Conservation (phyloP, 2,329 filamentous ascomycete species). For the Knoxdaviesia proteae region DNA sequence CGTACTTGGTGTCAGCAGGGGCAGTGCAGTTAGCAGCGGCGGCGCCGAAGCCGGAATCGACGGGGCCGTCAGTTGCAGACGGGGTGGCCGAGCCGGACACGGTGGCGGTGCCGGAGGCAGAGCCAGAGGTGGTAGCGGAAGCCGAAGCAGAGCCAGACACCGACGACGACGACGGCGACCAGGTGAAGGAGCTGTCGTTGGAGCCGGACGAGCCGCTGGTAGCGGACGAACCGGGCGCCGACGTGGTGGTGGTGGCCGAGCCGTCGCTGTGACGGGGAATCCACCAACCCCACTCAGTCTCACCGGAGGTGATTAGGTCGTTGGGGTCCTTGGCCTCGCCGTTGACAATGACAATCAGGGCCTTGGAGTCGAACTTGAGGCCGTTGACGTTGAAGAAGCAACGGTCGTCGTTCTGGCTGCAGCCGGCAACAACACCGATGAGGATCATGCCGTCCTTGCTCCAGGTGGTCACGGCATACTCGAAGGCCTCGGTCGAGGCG, state of each 20-base stretch:
- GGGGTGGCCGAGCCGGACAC: background rate
- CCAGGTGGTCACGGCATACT: constrained; percentile 8
- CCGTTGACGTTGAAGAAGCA: constrained; percentile 11
- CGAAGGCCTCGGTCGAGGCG: constrained; percentile 7
- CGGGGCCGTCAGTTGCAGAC: too few relatives aligned
- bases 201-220: too few relatives aligned
- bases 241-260: background rate
- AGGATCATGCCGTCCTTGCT: constrained; percentile 8
- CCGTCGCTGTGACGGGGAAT: constrained; percentile 1
- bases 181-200: too few relatives aligned
- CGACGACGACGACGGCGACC: too few relatives aligned
- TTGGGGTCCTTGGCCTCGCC: constrained; percentile 8
- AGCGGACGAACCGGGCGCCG: too few relatives aligned
- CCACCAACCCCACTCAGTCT: constrained; percentile 11
- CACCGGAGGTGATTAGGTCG: constrained; percentile 7
- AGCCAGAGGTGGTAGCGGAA: background rate
- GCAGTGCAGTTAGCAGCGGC: constrained; percentile 2
- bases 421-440: constrained; percentile 9
- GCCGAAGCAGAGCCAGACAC: too few relatives aligned
- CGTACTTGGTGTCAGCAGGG: constrained; percentile 8
- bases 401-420: constrained; percentile 9
- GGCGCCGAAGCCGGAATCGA: background rate
- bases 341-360: constrained; percentile 5
- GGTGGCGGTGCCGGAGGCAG: constrained; percentile 2
- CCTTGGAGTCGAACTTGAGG: constrained; percentile 5